Base-by-base conservation (phyloP, 306 rosid genomes). In the Crotalaria pallida region DNA sequence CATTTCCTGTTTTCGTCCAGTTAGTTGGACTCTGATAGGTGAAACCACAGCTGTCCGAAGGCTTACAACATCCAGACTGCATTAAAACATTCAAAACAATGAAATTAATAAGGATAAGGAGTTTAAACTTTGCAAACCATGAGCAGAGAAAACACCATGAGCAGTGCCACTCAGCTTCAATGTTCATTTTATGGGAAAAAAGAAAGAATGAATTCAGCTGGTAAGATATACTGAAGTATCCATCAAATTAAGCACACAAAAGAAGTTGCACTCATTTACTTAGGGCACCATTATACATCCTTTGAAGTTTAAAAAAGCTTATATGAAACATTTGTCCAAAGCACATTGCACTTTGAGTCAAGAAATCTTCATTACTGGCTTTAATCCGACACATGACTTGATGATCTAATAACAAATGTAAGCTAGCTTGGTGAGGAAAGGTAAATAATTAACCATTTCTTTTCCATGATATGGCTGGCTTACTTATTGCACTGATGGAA, bases 21-120 rank as follows among this genome's bases (percentile, higher is more conserved):
- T 10, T 13, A 0, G 81, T 83, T 13, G 96, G 87, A 24, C 19
- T 18, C 19, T 1, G 34, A 59, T 82, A 89, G 4, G 3, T 15
- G 57, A 81, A 92, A 4, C 57, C 7, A 7, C 98, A 93, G 3
- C 65, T 82, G 3, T 76, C 62, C 0, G 96, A 13, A 41, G 98
- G 98, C 81, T 88, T 93, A 23, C 96, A 93, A 66, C 96, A 93
- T 58, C 98, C 98, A 59, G 93, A 78, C 97, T 92, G 85, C 82
- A 78, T 2, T 2, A 57, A 40, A 49, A 58, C 17, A 73, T 12
- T 4, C 53, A 9, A 22, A 22, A 48, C 16, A 60, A 3, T 34
- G 45, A 63, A 41, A 47, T 33, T 11, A 47, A 50, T 47, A 3
- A 49, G 17, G 64, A 50, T 47, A 3, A 49, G 17, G 64, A 3